Evolutionary conservation across 2,329 filamentous ascomycete species (phyloP), one percentile per base, ranked within the genome.

Genomic region (Rhinocladiella similis): DNA sequence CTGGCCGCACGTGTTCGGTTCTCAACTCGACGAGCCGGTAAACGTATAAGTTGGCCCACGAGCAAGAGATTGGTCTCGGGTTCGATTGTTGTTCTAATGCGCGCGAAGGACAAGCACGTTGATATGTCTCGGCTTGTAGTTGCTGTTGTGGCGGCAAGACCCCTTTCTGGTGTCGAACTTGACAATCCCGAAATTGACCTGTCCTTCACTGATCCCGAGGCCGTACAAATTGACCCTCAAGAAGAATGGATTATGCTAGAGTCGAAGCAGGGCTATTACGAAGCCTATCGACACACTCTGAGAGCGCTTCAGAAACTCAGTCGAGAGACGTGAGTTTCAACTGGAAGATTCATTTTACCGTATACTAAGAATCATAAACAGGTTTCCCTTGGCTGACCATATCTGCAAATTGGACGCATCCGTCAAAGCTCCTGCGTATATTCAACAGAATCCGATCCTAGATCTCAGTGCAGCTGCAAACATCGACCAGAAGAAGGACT

Each of bases 201-300:
- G 0, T 87, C 87, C 66, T 92, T 91, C 75, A 81, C 83, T 0
- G 71, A 80, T 6, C 66, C 77, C 0, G 74, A 83, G 2, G 82
- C 91, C 20, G 75, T 85, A 0, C 76, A 83, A 18, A 77, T 95
- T 47, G 88, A 96, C 65, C 85, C 90, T 0, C 79, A 81, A 14
- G 71, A 81, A 33, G 84, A 88, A 64, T 86, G 86, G 70, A 72
- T 92, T 10, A 96, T 96, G 89, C 74, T 96, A 0, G 90, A 96
- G 67, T 81, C 88, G 1, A 81, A 86, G 2, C 71, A 72, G 0
- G 86, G 88, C 1, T 96, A 91, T 68, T 96, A 84, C 61, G 92
- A 97, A 69, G 84, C 89, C 0, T 80, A 83, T 36, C 81, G 89
- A 0, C 84, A 96, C 68, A 87, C 86, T 0, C 78, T 97, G 68